Percentiles rank a stretch among this genome's conserved stretches.
phyloP scores from a whole-genome alignment of 768 basidiomycete genomes.

The Boletus reticulatus region DNA sequence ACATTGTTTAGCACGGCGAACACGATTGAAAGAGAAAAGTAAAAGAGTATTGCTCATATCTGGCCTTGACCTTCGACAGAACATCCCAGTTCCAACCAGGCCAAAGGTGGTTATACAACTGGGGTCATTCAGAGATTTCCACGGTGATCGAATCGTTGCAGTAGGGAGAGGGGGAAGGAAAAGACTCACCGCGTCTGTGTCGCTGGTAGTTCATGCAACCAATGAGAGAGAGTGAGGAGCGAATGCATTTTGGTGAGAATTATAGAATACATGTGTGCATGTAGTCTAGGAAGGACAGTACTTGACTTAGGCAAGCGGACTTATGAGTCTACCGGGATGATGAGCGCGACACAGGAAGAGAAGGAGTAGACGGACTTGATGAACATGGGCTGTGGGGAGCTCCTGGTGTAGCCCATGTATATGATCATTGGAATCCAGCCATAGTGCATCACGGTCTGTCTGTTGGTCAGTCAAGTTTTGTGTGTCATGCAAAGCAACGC shows the following conservation, averaged over 20 bases:
- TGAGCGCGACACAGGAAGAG: neutral
- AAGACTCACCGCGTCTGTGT: constrained; percentile 29
- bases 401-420: constrained; percentile 90
- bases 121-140: constrained; percentile 30
- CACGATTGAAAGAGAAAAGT: neutral
- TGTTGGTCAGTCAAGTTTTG: constrained; percentile 1
- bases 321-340: constrained; percentile 67
- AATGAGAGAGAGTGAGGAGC: neutral
- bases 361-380: constrained; percentile 76
- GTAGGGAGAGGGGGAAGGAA: neutral
- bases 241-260: constrained; percentile 19
- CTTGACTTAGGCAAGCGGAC: constrained; percentile 74
- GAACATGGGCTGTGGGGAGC: constrained; percentile 90
- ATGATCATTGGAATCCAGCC: constrained; percentile 97
- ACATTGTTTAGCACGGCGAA: constrained; percentile 2
- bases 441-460: constrained; percentile 86
- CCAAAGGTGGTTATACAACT: constrained; percentile 45
- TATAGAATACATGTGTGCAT: constrained; percentile 28
- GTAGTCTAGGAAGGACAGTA: constrained; percentile 9
- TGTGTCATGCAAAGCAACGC: constrained; percentile 29
- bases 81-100: constrained; percentile 46
- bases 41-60: constrained; percentile 61
- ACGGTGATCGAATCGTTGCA: constrained; percentile 62
- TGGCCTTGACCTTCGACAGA: constrained; percentile 81
- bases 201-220: neutral